Base-by-base conservation (phyloP, 345 rosid genomes). In the Linum trigynum region DNA sequence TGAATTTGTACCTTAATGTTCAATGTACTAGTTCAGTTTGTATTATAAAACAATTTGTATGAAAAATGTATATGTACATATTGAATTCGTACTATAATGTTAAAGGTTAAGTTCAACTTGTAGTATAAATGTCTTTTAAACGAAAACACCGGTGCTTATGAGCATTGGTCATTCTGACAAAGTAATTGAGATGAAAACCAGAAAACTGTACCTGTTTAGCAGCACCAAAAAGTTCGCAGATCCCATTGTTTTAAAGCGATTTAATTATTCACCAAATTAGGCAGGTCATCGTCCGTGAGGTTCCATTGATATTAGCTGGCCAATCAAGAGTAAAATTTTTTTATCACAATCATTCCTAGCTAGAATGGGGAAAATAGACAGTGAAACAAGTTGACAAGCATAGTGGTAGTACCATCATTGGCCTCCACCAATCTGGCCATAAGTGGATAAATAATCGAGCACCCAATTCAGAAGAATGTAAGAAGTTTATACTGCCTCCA, bases 111-210 rank as follows among this genome's bases (percentile, higher is more conserved):
- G 32, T 23, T 23, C 32, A 23, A 23, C 32, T 23, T 69, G 66
- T 55, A 51, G 5, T 36, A 59, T 55, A 39, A 10, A 11, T 37
- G 2, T 16, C 2, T 5, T 55, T 58, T 9, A 38, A 16, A 59
- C 14, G 23, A 23, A 42, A 16, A 40, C 7, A 38, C 12, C 59
- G 43, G 50, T n/a, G 53, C 55, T 61, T 48, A 7, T 4, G 16
- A 11, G 17, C 57, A 56, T 4, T 39, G n/a, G 58, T 35, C 39
- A 67, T 37, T 65, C 70, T 43, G 70, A 55, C 73, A 64, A 23
- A 38, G 69, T 64, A 64, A 69, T 59, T 35, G 17, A 66, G 15
- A 38, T 64, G 64, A 41, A 50, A 67, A 73, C 59, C 40, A 60
- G 37, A 41, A 61, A 37, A 2, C 16, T 14, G 32, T 48, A 48